Percentiles rank a stretch among this genome's conserved stretches.
Evolutionary conservation across 2,329 filamentous ascomycete genomes (phyloP).

Genomic region (Alternaria sp.): DNA sequence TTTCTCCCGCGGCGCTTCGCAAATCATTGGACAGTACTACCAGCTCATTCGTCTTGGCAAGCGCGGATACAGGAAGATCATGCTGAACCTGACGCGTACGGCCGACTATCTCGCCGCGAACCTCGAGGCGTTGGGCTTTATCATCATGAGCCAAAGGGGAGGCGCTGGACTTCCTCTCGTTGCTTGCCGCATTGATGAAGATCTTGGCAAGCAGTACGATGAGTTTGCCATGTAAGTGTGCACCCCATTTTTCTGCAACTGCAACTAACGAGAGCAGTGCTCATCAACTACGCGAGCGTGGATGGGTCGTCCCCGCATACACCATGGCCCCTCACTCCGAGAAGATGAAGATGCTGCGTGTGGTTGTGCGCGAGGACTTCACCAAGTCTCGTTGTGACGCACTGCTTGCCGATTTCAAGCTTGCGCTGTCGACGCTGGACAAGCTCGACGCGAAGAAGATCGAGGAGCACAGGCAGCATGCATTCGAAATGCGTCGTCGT

Average conservation of each 20-base stretch:
- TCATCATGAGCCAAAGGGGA: constrained; percentile 82
- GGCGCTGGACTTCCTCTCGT: constrained; percentile 87
- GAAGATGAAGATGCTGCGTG: constrained; percentile 85
- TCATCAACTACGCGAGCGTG: constrained; percentile 82
- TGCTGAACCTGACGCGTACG: constrained; percentile 89
- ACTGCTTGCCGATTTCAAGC: constrained; percentile 77
- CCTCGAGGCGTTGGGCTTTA: constrained; percentile 77
- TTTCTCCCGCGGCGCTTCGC: constrained; percentile 93
- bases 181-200: constrained; percentile 77
- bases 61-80: constrained; percentile 89
- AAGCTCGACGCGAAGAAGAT: constrained; percentile 76
- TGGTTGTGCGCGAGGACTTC: constrained; percentile 94
- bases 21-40: constrained; percentile 97
- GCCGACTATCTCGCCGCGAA: constrained; percentile 83
- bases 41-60: constrained; percentile 94
- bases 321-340: constrained; percentile 93
- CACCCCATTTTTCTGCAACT: neutral
- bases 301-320: constrained; percentile 95
- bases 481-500: constrained; percentile 33
- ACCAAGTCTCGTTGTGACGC: constrained; percentile 80
- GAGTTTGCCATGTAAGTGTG: constrained; percentile 60
- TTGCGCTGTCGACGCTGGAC: constrained; percentile 73
- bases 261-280: constrained; percentile 53
- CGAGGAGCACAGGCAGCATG: constrained; percentile 66
- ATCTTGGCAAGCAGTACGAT: constrained; percentile 60